Evolutionary conservation across 441 rosid species (phyloP), one percentile per base, ranked within the genome.

Genomic region (Breynia disticha): DNA sequence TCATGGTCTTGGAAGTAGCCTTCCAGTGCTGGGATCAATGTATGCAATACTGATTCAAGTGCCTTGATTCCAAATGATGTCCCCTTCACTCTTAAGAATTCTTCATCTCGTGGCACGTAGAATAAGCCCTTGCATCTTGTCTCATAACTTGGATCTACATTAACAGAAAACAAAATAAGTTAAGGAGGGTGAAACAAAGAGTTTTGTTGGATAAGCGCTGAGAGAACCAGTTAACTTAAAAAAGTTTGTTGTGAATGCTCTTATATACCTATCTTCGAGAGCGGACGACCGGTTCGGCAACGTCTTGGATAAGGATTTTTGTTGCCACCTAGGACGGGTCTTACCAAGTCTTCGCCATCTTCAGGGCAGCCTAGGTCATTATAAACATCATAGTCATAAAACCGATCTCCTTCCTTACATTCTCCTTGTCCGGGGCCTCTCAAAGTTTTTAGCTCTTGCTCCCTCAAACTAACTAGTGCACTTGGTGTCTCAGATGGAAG

Each of bases 31-130:
- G 83, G 82, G 9, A 80, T 7, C 52, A 86, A 32, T 0, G 86
- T 83, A n/a, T 78, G 80, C 32, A 82, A 52, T 61, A 79, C 68
- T 2, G 86, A 82, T 62, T 59, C 67, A 18, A 81, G 0, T 2
- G 90, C 71, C 65, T 77, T 82, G 4, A 77, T 70, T 5, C 82
- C 67, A 64, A 83, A 82, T 7, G 82, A 54, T 1, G 58, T 53
- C 19, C 70, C 61, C 65, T 89, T 89, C 19, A 71, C 18, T 28
- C 63, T 65, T 13, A 90, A 71, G 65, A 89, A 89, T 15, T 64
- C 56, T 55, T 81, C 87, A 20, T 84, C 87, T 47, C 84, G 69
- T 0, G 87, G 91, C 24, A 84, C 93, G 24, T 86, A 86, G 38
- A 76, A 62, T 7, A 1, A 47, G 1, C 75, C n/a, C n/a, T n/a